Evolutionary conservation across 1,284 basidiomycete genomes (phyloP).

Genomic region (Fomitopsis pinicola): DNA sequence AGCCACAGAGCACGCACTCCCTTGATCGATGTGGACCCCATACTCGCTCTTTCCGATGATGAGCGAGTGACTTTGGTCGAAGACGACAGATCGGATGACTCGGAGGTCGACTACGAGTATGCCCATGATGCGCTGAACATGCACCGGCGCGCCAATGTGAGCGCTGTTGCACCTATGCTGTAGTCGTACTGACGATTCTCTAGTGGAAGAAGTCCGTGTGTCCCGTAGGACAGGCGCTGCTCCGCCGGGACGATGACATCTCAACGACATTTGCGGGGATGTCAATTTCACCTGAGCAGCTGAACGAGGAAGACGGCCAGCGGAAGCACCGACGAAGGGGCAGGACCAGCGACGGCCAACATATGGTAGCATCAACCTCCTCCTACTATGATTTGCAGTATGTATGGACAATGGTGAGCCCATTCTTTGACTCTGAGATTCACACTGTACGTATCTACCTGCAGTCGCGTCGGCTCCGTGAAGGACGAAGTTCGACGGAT

Average conservation of each 20-base stretch:
- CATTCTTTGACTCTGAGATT: too few species aligned
- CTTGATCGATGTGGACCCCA: too few species aligned
- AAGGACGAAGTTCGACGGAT: background rate
- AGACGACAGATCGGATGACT: background rate
- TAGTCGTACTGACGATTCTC: background rate
- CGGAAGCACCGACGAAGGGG: background rate
- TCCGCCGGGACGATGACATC: background rate
- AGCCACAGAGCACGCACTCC: background rate
- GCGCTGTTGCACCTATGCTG: background rate
- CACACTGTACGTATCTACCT: background rate
- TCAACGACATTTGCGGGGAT: background rate
- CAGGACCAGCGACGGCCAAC: background rate
- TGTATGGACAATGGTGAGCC: background rate
- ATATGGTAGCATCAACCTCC: background rate
- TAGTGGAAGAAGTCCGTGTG: constrained; percentile 3
- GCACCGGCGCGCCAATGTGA: constrained; percentile 4
- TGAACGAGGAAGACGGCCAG: background rate
- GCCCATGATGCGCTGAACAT: constrained; percentile 5
- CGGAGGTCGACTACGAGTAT: background rate
- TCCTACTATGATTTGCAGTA: background rate
- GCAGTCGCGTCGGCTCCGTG: background rate
- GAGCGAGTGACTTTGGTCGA: background rate
- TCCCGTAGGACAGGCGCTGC: background rate
- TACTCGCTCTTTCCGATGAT: background rate
- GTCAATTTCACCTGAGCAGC: background rate